Base-by-base conservation (phyloP, 352 stramenopile genomes). In the Thalassiosira mediterranea region DNA sequence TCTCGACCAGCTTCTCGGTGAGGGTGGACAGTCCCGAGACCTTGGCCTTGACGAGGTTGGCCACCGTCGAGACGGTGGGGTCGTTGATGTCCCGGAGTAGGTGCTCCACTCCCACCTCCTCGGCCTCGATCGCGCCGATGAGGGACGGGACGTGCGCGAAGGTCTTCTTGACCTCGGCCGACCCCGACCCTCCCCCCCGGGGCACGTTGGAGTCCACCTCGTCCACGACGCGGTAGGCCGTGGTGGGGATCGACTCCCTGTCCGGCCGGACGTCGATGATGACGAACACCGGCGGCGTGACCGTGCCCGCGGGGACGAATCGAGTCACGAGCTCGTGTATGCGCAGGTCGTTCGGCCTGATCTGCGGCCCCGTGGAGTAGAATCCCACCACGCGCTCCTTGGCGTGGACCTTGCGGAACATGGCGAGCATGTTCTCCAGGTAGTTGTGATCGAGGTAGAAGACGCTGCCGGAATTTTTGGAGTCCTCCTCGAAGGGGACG, bases 401-500 rank as follows among this genome's bases (percentile, higher is more conserved):
- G 65, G 96, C 94, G 65, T 89, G 91, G 5, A 94, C 80, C 71
- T 93, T 93, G 13, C 87, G 81, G 49, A 91, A 93, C 87, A 91
- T 90, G 23, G 31, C 65, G 8, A 90, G 56, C 97, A 99, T 99
- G 79, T 90, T 98, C 82, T 99, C 97, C 38, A 99, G 86, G 78
- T 97, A 99, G 88, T 98, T 98, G 87, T 99, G 97, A 91, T 99
- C 97, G 42, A 99, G 87, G 87, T 98, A 99, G 95, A 97, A 99
- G 54, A 99, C 97, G 83, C 81, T 72, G 49, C 85, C 72, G 2
- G 85, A 72, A 88, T 99, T 98, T 59, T 96, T 95, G 49, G 96
- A 83, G 79, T 99, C 97, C 88, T 99, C 97, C 76, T 99, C 97
- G 79, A 99, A 99, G 3, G 97, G 97, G 62, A 99, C 97, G 11